These are phyloP conservation scores for Phlyctochytrium bullatum DNA, from an alignment of 192 early-diverging fungal genomes.

Conservation along the genomic window DNA sequence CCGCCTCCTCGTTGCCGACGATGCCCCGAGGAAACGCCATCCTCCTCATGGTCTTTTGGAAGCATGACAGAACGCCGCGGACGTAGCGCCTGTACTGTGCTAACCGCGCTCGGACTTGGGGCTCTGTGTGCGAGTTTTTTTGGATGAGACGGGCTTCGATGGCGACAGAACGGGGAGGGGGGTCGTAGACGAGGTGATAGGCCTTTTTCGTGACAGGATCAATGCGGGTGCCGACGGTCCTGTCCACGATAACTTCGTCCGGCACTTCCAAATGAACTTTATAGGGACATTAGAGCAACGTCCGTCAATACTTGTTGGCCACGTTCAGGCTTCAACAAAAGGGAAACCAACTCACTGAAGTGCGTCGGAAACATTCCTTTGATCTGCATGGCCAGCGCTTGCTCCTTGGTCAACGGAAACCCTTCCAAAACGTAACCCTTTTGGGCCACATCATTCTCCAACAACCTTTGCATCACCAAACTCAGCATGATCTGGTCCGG, in stretches of 20 bases:
- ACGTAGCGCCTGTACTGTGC: conserved; percentile 16
- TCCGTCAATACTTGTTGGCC: neutral
- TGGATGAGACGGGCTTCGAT: conserved; percentile 37
- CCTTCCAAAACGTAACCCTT: conserved; percentile 50
- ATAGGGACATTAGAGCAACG: too few species aligned
- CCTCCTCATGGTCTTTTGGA: conserved; percentile 5
- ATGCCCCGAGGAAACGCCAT: conserved; percentile 5
- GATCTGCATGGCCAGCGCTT: conserved; percentile 41
- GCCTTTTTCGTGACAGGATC: conserved; percentile 43
- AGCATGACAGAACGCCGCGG: conserved; percentile 21
- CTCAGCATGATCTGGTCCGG: conserved; percentile 51
- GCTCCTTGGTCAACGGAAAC: conserved; percentile 50
- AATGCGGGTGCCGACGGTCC: conserved; percentile 24
- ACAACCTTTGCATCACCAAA: conserved; percentile 40
- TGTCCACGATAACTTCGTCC: conserved; percentile 38
- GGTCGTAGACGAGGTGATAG: conserved; percentile 35
- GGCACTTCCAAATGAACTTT: neutral
- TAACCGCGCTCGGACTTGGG: conserved; percentile 8
- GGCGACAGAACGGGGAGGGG: conserved; percentile 32
- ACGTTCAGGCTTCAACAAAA: too few species aligned
- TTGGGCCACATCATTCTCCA: conserved; percentile 41
- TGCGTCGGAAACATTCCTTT: conserved; percentile 34
- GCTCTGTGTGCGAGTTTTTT: conserved; percentile 26
- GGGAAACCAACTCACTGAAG: conserved; percentile 31
- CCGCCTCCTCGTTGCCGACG: conserved; percentile 25